phyloP scores from a whole-genome alignment of 2,329 filamentous ascomycete genomes.

The Fusarium mexicanum region DNA sequence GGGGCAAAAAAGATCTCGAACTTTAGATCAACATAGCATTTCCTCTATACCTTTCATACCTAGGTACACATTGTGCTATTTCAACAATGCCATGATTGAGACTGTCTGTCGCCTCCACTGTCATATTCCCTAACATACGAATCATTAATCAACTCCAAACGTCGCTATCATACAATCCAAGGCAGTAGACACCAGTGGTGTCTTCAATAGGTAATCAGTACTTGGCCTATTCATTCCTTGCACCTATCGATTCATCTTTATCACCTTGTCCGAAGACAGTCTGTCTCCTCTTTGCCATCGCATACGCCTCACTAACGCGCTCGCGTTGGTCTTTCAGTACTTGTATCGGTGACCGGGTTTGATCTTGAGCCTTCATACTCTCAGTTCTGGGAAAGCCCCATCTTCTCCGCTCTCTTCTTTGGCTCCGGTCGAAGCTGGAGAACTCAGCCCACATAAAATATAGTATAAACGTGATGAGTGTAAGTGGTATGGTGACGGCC shows the following conservation, averaged over 20 bases:
- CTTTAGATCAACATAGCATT: slow-evolving; percentile 14
- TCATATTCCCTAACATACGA: not conserved
- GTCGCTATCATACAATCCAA: not conserved
- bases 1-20: not conserved
- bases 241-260: slow-evolving; percentile 5
- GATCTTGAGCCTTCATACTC: slow-evolving; percentile 17
- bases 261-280: slow-evolving; percentile 10
- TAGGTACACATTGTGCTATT: not conserved
- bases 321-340: slow-evolving; percentile 23
- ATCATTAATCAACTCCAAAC: not conserved
- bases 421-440: slow-evolving; percentile 40
- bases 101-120: not conserved
- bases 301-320: slow-evolving; percentile 18
- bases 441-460: slow-evolving; percentile 49
- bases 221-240: not conserved
- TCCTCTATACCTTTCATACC: not conserved
- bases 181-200: not conserved
- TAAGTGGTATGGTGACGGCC: slow-evolving; percentile 53
- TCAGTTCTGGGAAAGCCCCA: slow-evolving; percentile 30
- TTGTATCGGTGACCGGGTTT: slow-evolving; percentile 22
- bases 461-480: slow-evolving; percentile 47
- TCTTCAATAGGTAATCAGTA: not conserved
- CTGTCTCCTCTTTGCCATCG: slow-evolving; percentile 18
- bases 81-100: slow-evolving; percentile 13
- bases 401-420: slow-evolving; percentile 16